Evolutionary conservation across 768 basidiomycete genomes (phyloP).

Genomic region (Naganishia vishniacii): DNA sequence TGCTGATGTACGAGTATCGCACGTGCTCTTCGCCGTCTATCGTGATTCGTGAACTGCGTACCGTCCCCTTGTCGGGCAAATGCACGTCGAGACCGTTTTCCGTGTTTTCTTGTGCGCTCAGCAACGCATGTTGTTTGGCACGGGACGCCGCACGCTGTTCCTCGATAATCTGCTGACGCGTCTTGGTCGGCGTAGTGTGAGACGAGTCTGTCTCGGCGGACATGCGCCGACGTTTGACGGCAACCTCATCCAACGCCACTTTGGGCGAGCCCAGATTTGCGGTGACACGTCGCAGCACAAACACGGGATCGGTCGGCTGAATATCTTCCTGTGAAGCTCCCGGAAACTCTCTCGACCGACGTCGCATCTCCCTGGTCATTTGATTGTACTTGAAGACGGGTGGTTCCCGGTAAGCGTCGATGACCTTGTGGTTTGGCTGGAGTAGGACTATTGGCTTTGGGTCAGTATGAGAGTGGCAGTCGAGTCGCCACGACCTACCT

Average conservation of each 20-base stretch:
- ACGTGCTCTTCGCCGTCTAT: conserved; percentile 58
- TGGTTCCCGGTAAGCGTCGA: conserved; percentile 74
- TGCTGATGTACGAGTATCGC: conserved; percentile 88
- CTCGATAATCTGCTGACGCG: conserved; percentile 75
- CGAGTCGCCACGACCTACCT: too few relatives aligned
- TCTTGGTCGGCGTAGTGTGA: neutral
- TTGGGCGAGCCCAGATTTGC: conserved; percentile 56
- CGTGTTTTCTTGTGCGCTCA: conserved; percentile 77
- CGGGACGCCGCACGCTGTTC: conserved; percentile 81
- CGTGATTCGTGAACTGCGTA: conserved; percentile 70
- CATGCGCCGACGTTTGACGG: conserved; percentile 55
- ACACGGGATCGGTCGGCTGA: conserved; percentile 74
- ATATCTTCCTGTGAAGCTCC: conserved; percentile 64
- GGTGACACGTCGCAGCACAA: conserved; percentile 74
- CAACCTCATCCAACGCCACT: conserved; percentile 76
- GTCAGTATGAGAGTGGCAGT: too few relatives aligned
- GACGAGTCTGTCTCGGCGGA: conserved; percentile 29
- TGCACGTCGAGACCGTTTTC: conserved; percentile 83
- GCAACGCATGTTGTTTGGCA: conserved; percentile 77
- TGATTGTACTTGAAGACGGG: conserved; percentile 66
- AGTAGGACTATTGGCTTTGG: conserved; percentile 80
- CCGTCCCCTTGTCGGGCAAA: conserved; percentile 73
- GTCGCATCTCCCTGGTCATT: conserved; percentile 61
- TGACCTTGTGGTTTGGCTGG: conserved; percentile 69
- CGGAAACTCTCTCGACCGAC: conserved; percentile 75